Conservation (phyloP, 805 yeast species). For the Pichia gijzeniarum region DNA sequence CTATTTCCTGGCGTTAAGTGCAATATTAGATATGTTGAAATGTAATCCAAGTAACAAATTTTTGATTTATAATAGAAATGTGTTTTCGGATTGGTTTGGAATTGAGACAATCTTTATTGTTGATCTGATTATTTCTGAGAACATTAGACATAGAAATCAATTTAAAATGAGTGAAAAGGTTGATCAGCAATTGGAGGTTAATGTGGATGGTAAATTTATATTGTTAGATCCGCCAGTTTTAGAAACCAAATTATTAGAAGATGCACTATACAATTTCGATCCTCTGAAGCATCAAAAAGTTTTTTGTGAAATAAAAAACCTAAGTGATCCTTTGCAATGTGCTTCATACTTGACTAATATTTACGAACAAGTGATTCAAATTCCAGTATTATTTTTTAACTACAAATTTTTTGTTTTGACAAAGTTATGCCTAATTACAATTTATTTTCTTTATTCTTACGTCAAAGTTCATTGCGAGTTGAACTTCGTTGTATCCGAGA, state of each 20-base stretch:
- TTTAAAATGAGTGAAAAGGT: no score
- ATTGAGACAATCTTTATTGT: neutral
- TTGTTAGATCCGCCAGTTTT: neutral
- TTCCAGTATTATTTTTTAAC: conserved; percentile 1
- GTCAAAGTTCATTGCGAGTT: neutral
- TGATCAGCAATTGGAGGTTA: no score
- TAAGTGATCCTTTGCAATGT: neutral
- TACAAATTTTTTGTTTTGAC: conserved; percentile 10
- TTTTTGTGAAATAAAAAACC: neutral
- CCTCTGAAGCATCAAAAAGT: neutral
- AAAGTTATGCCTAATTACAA: conserved; percentile 4
- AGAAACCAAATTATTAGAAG: neutral
- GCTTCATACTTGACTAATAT: conserved; percentile 3
- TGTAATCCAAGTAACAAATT: conserved; percentile 1
- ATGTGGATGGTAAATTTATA: neutral
- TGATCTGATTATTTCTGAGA: neutral
- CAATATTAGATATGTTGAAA: conserved; percentile 2
- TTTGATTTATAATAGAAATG: conserved; percentile 5
- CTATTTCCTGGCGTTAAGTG: neutral
- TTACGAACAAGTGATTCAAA: conserved; percentile 4
- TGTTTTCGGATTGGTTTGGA: conserved; percentile 10
- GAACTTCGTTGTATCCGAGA: neutral
- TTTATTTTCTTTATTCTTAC: conserved; percentile 8
- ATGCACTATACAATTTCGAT: neutral
- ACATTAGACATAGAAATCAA: neutral